phyloP scores from a whole-genome alignment of 805 yeast species.

The Saccharomyces jurei region DNA sequence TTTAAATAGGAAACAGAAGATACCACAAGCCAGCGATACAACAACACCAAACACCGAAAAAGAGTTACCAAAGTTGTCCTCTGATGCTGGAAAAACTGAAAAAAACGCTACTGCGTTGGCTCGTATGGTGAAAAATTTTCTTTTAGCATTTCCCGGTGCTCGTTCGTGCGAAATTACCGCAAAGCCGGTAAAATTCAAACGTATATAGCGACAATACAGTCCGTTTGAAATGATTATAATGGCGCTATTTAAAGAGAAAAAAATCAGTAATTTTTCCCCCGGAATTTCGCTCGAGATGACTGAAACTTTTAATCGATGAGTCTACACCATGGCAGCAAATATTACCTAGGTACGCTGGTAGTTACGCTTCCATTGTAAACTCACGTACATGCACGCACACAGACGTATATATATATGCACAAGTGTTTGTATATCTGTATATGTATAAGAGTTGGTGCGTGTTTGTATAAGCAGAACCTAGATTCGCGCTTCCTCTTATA shows the following conservation, averaged over 20 bases:
- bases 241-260: background rate
- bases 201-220: background rate
- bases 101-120: background rate
- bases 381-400: background rate
- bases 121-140: background rate
- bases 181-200: background rate
- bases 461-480: background rate
- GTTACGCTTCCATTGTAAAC: background rate
- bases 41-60: background rate
- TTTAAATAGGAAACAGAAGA: background rate
- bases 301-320: background rate
- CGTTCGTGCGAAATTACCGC: background rate
- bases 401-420: background rate
- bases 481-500: background rate
- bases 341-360: background rate
- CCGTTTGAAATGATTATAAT: background rate
- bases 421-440: background rate
- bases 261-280: background rate
- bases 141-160: background rate
- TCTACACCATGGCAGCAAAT: background rate
- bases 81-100: background rate
- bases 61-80: background rate
- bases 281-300: background rate
- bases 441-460: background rate
- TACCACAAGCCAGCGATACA: background rate